phyloP scores from a whole-genome alignment of 2,329 filamentous ascomycete species.

The Colletotrichum higginsianum region DNA sequence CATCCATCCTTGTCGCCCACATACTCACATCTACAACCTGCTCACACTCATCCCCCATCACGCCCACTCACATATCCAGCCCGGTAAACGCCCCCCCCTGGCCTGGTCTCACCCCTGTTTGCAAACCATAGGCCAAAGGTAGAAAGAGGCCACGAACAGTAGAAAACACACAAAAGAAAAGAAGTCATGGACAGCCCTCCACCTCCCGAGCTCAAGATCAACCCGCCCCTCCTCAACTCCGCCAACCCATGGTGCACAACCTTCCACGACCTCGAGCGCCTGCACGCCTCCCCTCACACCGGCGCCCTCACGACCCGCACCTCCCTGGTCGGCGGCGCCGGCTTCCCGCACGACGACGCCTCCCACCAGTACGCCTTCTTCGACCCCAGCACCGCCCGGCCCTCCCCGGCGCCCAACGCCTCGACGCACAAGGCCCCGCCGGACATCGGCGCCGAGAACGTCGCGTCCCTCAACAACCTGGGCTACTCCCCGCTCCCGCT shows the following conservation, averaged over 20 bases:
- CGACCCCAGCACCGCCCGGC: conserved; percentile 54
- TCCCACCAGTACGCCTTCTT: conserved; percentile 79
- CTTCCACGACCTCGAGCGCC: conserved; percentile 69
- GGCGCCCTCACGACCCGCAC: conserved; percentile 85
- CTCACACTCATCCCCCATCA: neutral
- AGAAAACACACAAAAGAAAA: too few species aligned
- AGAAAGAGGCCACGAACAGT: too few species aligned
- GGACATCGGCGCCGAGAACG: conserved; percentile 44
- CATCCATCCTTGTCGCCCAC: neutral
- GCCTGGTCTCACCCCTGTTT: neutral
- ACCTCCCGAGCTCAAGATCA: conserved; percentile 60
- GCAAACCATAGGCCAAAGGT: neutral
- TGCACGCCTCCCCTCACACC: conserved; percentile 74
- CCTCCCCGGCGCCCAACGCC: conserved; percentile 44
- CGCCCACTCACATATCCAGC: neutral
- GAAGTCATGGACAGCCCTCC: conserved; percentile 32
- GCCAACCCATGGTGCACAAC: conserved; percentile 83
- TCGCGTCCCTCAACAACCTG: conserved; percentile 76
- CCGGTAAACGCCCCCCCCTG: too few species aligned
- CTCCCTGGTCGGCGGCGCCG: conserved; percentile 71
- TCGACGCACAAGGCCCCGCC: conserved; percentile 45
- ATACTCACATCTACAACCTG: neutral
- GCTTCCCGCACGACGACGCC: conserved; percentile 73
- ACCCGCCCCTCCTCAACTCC: conserved; percentile 80
- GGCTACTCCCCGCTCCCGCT: conserved; percentile 80